Conservation (phyloP, 305 asterid species). For the Fraxinus xanthoxyloides region DNA sequence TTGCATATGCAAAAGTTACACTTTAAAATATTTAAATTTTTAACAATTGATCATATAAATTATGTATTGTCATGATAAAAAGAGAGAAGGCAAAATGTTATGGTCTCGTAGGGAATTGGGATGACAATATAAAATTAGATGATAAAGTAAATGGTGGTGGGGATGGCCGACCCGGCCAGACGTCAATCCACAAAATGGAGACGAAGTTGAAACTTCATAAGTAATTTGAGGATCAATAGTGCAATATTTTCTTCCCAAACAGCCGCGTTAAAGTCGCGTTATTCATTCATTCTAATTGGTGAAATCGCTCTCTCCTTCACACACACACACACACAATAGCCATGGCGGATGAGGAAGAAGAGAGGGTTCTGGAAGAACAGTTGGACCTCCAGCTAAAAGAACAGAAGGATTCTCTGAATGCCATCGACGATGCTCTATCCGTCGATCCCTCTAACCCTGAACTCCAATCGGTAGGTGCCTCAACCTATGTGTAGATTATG, state of each 20-base stretch:
- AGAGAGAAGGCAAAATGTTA: neutral
- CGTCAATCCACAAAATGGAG: neutral
- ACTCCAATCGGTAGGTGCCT: constrained; percentile 56
- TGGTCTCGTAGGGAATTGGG: neutral
- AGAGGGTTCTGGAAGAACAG: constrained; percentile 66
- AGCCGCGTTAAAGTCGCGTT: neutral
- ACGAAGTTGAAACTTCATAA: neutral
- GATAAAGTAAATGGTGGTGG: too few species aligned
- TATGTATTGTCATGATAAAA: neutral
- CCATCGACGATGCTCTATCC: constrained; percentile 65
- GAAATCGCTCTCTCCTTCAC: neutral
- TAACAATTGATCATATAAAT: neutral
- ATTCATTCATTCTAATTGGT: neutral
- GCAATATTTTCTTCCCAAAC: neutral
- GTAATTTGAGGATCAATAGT: neutral
- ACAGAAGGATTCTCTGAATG: constrained; percentile 69
- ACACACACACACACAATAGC: neutral
- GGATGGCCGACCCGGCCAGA: neutral
- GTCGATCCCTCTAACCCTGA: constrained; percentile 66
- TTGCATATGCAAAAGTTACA: neutral
- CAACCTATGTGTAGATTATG: neutral
- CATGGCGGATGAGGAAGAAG: constrained; percentile 84
- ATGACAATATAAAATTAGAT: neutral
- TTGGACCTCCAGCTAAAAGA: constrained; percentile 68
- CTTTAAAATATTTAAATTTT: neutral